Percentiles rank a stretch among this genome's conserved stretches.
These are phyloP conservation scores for Hyphodiscus sp. DNA, from an alignment of 2,329 filamentous ascomycete species.

Conservation along the genomic window DNA sequence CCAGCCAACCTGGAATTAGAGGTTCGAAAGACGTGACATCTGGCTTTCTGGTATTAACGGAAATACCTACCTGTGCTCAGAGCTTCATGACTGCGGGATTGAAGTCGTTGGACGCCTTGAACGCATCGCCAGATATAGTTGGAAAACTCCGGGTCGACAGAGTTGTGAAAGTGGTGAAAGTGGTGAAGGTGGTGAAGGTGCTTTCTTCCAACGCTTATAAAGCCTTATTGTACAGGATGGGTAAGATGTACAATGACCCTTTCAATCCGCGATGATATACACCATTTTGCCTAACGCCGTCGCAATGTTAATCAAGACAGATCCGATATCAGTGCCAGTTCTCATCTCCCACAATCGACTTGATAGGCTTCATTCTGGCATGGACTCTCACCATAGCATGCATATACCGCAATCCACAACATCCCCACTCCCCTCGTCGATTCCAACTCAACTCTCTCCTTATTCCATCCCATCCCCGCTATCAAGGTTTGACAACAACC, in stretches of 20 bases:
- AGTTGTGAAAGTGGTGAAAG: not conserved
- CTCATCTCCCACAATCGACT: not conserved
- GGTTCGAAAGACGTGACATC: too few species aligned
- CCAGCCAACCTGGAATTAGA: too few species aligned
- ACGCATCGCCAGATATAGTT: too few species aligned
- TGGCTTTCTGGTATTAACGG: too few species aligned
- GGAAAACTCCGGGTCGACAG: not conserved
- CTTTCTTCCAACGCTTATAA: not conserved
- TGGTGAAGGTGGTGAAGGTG: not conserved
- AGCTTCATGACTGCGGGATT: too few species aligned
- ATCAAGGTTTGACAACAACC: conserved; percentile 59
- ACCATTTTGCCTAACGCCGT: conserved; percentile 21
- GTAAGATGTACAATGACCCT: conserved; percentile 10
- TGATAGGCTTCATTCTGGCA: not conserved
- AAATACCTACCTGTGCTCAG: too few species aligned
- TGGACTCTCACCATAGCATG: not conserved
- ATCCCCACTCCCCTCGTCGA: not conserved
- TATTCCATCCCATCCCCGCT: not conserved
- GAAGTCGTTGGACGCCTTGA: too few species aligned
- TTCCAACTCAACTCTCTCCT: not conserved
- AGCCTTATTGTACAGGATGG: not conserved
- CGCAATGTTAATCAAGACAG: conserved; percentile 21
- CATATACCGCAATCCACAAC: not conserved
- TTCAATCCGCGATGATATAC: conserved; percentile 8
- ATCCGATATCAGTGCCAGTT: not conserved